Evolutionary conservation across 345 rosid genomes (phyloP).

Genomic region (Hibiscus syriacus): DNA sequence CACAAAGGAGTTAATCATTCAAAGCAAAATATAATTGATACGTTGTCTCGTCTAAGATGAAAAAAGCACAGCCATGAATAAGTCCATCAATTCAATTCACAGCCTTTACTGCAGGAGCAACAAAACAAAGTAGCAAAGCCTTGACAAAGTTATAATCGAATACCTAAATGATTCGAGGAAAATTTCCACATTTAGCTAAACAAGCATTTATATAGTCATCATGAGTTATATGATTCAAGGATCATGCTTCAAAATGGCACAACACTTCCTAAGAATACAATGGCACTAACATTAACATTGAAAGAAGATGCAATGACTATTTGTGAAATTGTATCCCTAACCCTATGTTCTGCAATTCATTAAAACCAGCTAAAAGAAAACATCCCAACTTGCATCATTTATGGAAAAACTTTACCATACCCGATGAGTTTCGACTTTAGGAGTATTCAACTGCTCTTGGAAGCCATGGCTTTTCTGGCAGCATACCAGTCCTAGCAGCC

Average conservation of each 20-base stretch:
- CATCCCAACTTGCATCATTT: not conserved
- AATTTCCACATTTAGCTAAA: not conserved
- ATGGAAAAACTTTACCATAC: slow-evolving; percentile 15
- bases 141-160: not conserved
- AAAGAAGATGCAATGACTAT: not conserved
- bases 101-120: not conserved
- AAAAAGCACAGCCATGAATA: not conserved
- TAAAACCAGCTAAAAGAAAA: not conserved
- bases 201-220: not conserved
- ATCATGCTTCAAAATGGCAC: too few relatives aligned
- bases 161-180: not conserved
- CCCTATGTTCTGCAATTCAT: not conserved
- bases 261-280: too few relatives aligned
- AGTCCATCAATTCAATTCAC: not conserved
- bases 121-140: not conserved
- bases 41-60: not conserved
- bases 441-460: slow-evolving; percentile 46
- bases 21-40: not conserved
- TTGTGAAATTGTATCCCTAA: not conserved
- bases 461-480: slow-evolving; percentile 46
- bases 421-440: slow-evolving; percentile 11
- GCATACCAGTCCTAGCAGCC: slow-evolving; percentile 54
- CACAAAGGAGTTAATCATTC: not conserved
- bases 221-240: too few relatives aligned
- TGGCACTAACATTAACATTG: too few relatives aligned